Evolutionary conservation across 2,329 filamentous ascomycete species (phyloP).

Genomic region (Fusarium domesticum): DNA sequence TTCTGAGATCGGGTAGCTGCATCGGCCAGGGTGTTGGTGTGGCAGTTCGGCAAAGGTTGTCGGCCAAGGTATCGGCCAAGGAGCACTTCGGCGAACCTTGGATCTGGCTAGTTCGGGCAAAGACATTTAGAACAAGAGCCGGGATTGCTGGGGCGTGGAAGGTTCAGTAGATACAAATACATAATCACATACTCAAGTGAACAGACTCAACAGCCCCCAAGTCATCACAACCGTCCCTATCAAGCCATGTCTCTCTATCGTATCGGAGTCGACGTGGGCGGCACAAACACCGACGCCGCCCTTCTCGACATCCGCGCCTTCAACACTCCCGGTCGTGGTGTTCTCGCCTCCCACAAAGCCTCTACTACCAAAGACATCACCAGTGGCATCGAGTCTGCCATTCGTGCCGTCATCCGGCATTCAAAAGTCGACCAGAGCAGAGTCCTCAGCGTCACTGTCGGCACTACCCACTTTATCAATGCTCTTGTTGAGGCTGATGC

Average conservation of each 20-base stretch:
- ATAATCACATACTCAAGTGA: no score
- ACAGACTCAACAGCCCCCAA: no score
- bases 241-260: slow-evolving; percentile 39
- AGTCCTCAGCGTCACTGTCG: slow-evolving; percentile 48
- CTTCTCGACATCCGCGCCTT: slow-evolving; percentile 42
- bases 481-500: slow-evolving; percentile 46
- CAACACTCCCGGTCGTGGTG: slow-evolving; percentile 37
- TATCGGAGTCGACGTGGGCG: slow-evolving; percentile 43
- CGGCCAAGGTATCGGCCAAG: not conserved
- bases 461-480: slow-evolving; percentile 51
- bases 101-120: no score
- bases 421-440: slow-evolving; percentile 37
- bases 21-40: not conserved
- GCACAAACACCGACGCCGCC: slow-evolving; percentile 44
- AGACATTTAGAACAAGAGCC: no score
- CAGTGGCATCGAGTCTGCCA: slow-evolving; percentile 46
- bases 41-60: not conserved
- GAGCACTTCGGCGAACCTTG: not conserved
- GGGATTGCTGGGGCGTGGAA: no score
- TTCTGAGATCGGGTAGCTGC: no score
- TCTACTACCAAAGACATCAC: slow-evolving; percentile 50
- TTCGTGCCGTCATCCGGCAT: slow-evolving; percentile 40
- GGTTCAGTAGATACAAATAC: no score
- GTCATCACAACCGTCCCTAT: not conserved
- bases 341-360: slow-evolving; percentile 48